phyloP scores from a whole-genome alignment of 495 filamentous ascomycete genomes.

The Xylaria curta region DNA sequence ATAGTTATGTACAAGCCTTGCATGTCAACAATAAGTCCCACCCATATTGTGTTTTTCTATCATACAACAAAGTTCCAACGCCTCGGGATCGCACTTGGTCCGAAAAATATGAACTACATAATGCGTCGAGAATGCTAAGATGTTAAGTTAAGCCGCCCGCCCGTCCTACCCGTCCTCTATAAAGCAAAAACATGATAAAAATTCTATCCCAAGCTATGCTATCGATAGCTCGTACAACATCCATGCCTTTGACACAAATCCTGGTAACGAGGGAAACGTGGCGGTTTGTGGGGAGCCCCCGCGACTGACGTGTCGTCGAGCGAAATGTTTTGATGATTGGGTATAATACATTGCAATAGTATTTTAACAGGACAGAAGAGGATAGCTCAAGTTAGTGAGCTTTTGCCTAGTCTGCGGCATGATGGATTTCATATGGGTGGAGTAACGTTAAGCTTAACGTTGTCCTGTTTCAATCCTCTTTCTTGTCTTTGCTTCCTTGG shows the following conservation, averaged over 20 bases:
- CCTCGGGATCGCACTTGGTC: not conserved
- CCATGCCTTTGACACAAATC: not conserved
- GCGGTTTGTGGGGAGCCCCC: not conserved
- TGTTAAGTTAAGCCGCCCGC: not conserved
- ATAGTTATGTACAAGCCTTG: constrained; percentile 16
- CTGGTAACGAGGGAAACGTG: not conserved
- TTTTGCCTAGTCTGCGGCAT: not conserved
- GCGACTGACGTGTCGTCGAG: not conserved
- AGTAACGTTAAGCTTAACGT: not conserved
- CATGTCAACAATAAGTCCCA: not conserved
- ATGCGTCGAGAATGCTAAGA: not conserved
- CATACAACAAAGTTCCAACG: not conserved
- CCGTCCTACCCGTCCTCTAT: constrained; percentile 3
- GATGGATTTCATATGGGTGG: not conserved
- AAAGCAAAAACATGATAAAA: not conserved
- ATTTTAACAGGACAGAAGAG: not conserved
- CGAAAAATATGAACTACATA: no score
- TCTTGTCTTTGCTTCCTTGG: constrained; percentile 45
- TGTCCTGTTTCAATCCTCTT: constrained; percentile 19
- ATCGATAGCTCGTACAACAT: constrained; percentile 8
- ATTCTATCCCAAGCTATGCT: constrained; percentile 19
- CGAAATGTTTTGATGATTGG: not conserved
- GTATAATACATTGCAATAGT: constrained; percentile 14
- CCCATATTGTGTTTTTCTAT: not conserved
- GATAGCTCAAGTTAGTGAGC: not conserved